A percentile compares a stretch with the other conserved stretches of the same genome.
Conservation (phyloP, 371 early-diverging fungal species). For the Scutellospora calospora region DNA sequence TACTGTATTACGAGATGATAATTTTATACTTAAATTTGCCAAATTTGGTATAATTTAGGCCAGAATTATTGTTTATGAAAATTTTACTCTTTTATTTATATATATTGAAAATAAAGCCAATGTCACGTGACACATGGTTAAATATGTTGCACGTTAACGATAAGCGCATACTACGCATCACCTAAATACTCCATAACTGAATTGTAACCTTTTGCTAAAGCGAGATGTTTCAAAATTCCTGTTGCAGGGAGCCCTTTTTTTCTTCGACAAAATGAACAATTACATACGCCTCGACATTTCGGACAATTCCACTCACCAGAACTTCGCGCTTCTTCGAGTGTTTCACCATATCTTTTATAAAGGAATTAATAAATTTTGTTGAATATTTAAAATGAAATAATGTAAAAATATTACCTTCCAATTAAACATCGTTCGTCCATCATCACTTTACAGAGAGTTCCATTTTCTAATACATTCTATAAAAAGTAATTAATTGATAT, state of each 20-base stretch:
- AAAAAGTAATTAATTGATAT: neutral
- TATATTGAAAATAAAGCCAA: too few relatives aligned
- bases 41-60: neutral
- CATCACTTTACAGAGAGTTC: slow-evolving; percentile 48
- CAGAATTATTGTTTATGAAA: too few relatives aligned
- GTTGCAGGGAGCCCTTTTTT: slow-evolving; percentile 52
- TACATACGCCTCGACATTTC: slow-evolving; percentile 60
- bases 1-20: neutral
- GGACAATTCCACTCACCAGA: slow-evolving; percentile 55
- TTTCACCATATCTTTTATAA: slow-evolving; percentile 42
- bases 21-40: neutral
- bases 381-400: neutral
- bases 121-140: too few relatives aligned
- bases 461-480: slow-evolving; percentile 28
- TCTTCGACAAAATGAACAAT: slow-evolving; percentile 57
- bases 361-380: neutral
- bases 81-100: too few relatives aligned
- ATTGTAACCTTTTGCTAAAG: slow-evolving; percentile 16
- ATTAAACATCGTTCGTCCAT: slow-evolving; percentile 56
- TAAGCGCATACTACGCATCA: neutral
- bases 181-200: slow-evolving; percentile 38
- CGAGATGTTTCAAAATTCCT: slow-evolving; percentile 42
- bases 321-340: slow-evolving; percentile 37
- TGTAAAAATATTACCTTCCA: slow-evolving; percentile 45
- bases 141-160: too few relatives aligned